A percentile compares a stretch with the other conserved stretches of the same genome.
Conservation (phyloP, 257 asterid genomes). For the Ilex asprella region DNA sequence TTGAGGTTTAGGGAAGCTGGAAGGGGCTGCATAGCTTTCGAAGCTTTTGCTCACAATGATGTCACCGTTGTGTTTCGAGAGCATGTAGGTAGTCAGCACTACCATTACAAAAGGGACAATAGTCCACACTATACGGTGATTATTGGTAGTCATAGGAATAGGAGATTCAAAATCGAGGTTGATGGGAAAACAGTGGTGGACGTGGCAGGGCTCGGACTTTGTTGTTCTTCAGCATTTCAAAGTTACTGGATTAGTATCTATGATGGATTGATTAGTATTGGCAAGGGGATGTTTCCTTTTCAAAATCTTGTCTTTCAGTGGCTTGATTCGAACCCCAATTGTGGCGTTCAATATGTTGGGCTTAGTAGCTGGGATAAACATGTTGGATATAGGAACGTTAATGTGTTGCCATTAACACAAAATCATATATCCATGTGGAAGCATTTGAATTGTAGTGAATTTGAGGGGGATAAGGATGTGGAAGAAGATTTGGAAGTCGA, state of each 20-base stretch:
- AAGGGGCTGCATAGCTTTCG: slow-evolving; percentile 93
- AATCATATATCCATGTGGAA: slow-evolving; percentile 87
- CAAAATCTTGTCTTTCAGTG: slow-evolving; percentile 94
- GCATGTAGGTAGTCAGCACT: slow-evolving; percentile 88
- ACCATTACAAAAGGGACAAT: slow-evolving; percentile 90
- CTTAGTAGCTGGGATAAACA: slow-evolving; percentile 98
- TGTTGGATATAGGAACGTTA: slow-evolving; percentile 86
- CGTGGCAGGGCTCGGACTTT: slow-evolving; percentile 67
- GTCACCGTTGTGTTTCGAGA: slow-evolving; percentile 92
- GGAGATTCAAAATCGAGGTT: slow-evolving; percentile 77
- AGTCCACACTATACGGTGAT: slow-evolving; percentile 95
- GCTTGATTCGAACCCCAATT: slow-evolving; percentile 85
- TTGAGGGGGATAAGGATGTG: slow-evolving; percentile 34
- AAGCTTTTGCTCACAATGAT: slow-evolving; percentile 94
- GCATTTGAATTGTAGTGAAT: slow-evolving; percentile 62
- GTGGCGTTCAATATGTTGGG: slow-evolving; percentile 82
- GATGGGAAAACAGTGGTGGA: slow-evolving; percentile 82
- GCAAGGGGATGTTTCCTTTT: slow-evolving; percentile 94
- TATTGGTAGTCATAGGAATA: slow-evolving; percentile 92
- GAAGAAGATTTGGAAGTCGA: slow-evolving; percentile 65
- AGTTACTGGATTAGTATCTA: slow-evolving; percentile 93
- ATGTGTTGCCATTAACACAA: slow-evolving; percentile 72
- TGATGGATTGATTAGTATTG: slow-evolving; percentile 92
- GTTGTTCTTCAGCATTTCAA: slow-evolving; percentile 81
- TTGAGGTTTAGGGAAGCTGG: slow-evolving; percentile 89